Conservation (phyloP, 1,139 yeast genomes). For the Debaryomyces nepalensis region DNA sequence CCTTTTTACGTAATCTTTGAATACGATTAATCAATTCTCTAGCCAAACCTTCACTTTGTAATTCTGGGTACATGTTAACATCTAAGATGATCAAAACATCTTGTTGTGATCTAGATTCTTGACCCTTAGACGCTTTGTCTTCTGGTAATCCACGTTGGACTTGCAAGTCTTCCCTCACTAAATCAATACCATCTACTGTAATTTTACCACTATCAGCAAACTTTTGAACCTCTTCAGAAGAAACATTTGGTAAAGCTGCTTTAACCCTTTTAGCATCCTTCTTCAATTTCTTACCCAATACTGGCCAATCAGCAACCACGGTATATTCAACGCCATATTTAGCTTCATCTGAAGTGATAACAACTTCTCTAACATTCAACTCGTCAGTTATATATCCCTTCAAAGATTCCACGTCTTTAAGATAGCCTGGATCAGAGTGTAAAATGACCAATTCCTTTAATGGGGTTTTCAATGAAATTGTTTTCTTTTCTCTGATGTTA, state of each 20-base stretch:
- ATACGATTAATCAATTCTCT: constrained; percentile 97
- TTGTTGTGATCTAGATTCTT: constrained; percentile 83
- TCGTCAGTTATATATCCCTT: constrained; percentile 84
- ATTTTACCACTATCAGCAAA: constrained; percentile 77
- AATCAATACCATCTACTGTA: constrained; percentile 85
- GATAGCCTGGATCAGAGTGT: constrained; percentile 75
- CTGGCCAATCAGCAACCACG: constrained; percentile 99
- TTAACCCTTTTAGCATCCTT: constrained; percentile 92
- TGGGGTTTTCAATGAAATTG: constrained; percentile 93
- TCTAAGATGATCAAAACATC: constrained; percentile 91
- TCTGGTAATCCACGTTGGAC: constrained; percentile 89
- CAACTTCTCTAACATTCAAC: constrained; percentile 85
- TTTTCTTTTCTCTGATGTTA: constrained; percentile 93
- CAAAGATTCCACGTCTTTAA: constrained; percentile 78
- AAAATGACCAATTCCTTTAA: constrained; percentile 84
- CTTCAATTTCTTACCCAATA: constrained; percentile 94
- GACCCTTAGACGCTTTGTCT: constrained; percentile 63
- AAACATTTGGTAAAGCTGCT: constrained; percentile 82
- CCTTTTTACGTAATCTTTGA: constrained; percentile 96
- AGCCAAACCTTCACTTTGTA: constrained; percentile 92
- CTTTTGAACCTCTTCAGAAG: constrained; percentile 80
- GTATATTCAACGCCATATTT: constrained; percentile 89
- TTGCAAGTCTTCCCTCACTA: constrained; percentile 84
- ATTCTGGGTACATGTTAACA: constrained; percentile 82
- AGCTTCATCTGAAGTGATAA: constrained; percentile 89